phyloP scores from a whole-genome alignment of 2,329 filamentous ascomycete species.

The Laburnicola sp. region DNA sequence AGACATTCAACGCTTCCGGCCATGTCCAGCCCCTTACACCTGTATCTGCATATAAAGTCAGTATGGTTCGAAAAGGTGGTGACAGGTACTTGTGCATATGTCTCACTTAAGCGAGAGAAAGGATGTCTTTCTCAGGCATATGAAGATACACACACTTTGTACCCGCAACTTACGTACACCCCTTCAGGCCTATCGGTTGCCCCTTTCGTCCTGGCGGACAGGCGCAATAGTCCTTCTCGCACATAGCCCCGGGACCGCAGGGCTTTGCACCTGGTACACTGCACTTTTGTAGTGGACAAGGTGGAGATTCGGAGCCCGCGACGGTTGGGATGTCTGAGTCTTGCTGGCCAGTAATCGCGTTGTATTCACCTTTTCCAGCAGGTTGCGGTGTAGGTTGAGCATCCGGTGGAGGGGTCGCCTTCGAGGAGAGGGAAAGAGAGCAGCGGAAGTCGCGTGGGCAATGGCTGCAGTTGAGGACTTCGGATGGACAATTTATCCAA shows the following conservation, averaged over 20 bases:
- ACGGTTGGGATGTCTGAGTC: background rate
- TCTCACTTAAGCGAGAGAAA: no score
- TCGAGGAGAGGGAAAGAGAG: background rate
- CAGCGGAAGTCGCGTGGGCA: constrained; percentile 18
- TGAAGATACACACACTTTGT: no score
- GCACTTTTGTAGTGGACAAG: constrained; percentile 12
- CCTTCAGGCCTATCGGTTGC: background rate
- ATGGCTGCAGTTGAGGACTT: constrained; percentile 16
- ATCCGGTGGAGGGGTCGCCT: background rate
- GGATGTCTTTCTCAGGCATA: no score
- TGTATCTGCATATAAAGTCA: background rate
- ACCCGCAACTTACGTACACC: background rate
- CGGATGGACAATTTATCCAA: constrained; percentile 11
- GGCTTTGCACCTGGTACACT: background rate
- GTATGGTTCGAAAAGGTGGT: no score
- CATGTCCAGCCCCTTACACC: constrained; percentile 7
- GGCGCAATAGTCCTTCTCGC: constrained; percentile 10
- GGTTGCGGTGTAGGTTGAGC: background rate
- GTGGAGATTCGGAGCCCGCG: background rate
- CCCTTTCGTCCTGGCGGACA: constrained; percentile 15
- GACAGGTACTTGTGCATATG: no score
- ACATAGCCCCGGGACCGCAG: constrained; percentile 4
- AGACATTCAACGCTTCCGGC: constrained; percentile 16
- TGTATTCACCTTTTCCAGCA: background rate
- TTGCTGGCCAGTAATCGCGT: background rate